Evolutionary conservation across 2,329 filamentous ascomycete genomes (phyloP).

Genomic region (Sclerotiophoma versabilis): DNA sequence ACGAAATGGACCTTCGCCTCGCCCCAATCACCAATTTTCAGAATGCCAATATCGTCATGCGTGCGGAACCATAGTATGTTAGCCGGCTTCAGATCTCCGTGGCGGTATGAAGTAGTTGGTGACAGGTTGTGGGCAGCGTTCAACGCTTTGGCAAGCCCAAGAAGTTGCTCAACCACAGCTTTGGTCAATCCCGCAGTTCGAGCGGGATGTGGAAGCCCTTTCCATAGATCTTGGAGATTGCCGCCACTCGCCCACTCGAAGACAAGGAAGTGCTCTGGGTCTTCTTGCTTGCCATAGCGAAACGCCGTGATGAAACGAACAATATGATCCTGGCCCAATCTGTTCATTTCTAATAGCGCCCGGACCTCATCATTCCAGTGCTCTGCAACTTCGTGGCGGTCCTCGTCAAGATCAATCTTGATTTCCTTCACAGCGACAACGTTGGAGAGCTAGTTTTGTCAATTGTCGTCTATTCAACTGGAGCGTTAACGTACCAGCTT

Average conservation of each 20-base stretch:
- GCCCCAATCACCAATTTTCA: conserved; percentile 2
- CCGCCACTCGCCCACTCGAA: not conserved
- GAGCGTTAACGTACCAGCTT: too few relatives aligned
- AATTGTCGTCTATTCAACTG: too few relatives aligned
- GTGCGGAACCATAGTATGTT: conserved; percentile 46
- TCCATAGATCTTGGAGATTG: not conserved
- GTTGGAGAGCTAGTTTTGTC: too few relatives aligned
- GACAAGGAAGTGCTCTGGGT: not conserved
- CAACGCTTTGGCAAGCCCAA: not conserved
- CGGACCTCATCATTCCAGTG: not conserved
- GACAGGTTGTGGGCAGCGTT: not conserved
- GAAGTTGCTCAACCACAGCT: not conserved
- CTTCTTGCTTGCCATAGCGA: not conserved
- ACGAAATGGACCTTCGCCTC: not conserved
- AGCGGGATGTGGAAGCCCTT: not conserved
- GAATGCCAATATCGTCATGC: not conserved
- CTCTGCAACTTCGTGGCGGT: not conserved
- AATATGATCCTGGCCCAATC: not conserved
- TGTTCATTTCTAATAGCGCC: not conserved
- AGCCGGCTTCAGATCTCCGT: conserved; percentile 49
- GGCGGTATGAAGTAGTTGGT: conserved; percentile 22
- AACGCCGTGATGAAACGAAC: not conserved
- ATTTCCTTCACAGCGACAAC: not conserved
- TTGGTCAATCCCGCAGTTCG: not conserved
- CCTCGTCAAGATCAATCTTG: not conserved